Evolutionary conservation across 176 grass and related monocot species (phyloP), one percentile per base, ranked within the genome.

Genomic region (Carex kokanica): DNA sequence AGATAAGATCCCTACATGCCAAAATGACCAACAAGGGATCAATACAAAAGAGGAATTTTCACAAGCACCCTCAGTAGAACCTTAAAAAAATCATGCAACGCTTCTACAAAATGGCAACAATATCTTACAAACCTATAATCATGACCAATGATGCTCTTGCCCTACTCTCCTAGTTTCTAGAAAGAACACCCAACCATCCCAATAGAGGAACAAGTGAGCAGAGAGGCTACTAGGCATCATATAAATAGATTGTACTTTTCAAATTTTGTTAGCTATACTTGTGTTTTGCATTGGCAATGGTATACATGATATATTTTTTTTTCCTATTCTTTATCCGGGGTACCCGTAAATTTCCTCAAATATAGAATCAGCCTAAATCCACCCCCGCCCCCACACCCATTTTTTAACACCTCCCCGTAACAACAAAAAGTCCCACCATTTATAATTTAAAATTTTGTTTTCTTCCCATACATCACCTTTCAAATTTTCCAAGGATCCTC

Each of bases 401-500:
- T 47, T 47, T 47, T 49, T 49, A 49, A 49, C 45, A 49, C 40
- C 40, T 47, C 16, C 18, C 68, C 14, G n/a, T 8, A 43, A 47
- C 8, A 43, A 20, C 45, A 54, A 54, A 75, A 53, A 74, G 9
- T 3, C 13, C 45, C 3, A 52, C 3, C 70, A 12, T 2, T 53
- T 77, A 49, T 54, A 77, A 53, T 32, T 77, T 54, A 8, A 56
- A 14, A 54, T 69, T 77, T 55, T 32, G 69, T 51, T 51, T 21
- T 23, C 18, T 73, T 24, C 7, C 0, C 5, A 73, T n/a, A 73
- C 24, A 71, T 71, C 73, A 62, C 16, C 41, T 86, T 17, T 78
- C 11, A 81, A 49, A 6, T 40, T 21, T 38, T 5, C 31, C n/a
- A 34, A 98, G 88, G 72, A 86, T 95, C 15, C 64, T 72, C 25